Base-by-base conservation (phyloP, 2,329 filamentous ascomycete genomes). In the Fusarium sp. region DNA sequence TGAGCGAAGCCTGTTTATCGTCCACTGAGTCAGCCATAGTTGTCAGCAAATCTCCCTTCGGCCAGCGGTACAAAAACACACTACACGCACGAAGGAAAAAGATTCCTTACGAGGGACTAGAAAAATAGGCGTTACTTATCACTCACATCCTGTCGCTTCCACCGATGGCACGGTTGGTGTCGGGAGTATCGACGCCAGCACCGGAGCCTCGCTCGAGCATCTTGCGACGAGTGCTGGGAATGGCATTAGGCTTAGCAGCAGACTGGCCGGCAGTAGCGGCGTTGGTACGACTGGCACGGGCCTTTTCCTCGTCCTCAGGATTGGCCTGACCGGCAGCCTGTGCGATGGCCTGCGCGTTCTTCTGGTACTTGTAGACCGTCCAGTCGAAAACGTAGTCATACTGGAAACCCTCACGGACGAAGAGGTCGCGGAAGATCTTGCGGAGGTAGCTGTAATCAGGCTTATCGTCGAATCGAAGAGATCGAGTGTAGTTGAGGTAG, bases 331-430 rank as follows among this genome's bases (percentile, higher is more conserved):
- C 91, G 75, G 91, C 91, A 76, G 93, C 93, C 83, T 95, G 92
- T 76, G 94, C 93, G 82, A 97, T 97, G 80, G 94, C 94, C 86
- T 97, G 94, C 61, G 95, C 95, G 79, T 98, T 98, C 92, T 98
- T 98, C 90, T 98, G 95, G 88, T 98, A 98, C 88, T 98, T 98
- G 91, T 98, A 98, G 79, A 98, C 96, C 68, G 96, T 99, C 96
- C 96, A 99, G 86, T 99, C 96, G 80, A 99, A 99, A 78, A 99
- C 96, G 79, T 99, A 98, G 85, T 99, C 96, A 84, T 99, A 98
- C 87, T 99, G 96, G 91, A 98, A 99, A 62, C 95, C 96, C 84
- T 98, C 96, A 72, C 96, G 94, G 76, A 99, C 96, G 80, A 99
- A 99, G 68, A 99, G 91, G 82, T 99, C 96, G 72, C 96, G 95